Evolutionary conservation across 805 yeast genomes (phyloP).

Genomic region (Zygotorulaspora florentina): DNA sequence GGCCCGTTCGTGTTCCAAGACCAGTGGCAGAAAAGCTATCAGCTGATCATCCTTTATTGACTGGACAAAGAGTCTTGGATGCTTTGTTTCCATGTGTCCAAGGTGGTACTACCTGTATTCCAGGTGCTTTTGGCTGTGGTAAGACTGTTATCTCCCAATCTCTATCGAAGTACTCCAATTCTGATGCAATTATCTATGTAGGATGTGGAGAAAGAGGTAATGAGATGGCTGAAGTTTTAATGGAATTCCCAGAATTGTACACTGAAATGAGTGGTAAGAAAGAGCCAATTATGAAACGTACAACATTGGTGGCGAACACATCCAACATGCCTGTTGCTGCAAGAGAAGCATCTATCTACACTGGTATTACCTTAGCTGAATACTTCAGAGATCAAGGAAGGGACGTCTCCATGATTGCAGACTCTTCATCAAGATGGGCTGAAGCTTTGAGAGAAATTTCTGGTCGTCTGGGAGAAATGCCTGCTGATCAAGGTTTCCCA

Average conservation of each 20-base stretch:
- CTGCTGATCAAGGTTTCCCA: constrained; percentile 99
- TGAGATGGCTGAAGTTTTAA: constrained; percentile 36
- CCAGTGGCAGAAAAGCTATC: constrained; percentile 93
- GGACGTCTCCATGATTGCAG: constrained; percentile 98
- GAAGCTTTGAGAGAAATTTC: constrained; percentile 99
- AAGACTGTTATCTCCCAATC: constrained; percentile 98
- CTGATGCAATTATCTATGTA: constrained; percentile 92
- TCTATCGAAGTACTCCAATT: constrained; percentile 93
- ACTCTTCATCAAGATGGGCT: constrained; percentile 99
- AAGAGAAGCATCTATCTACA: constrained; percentile 98
- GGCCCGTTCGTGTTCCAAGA: constrained; percentile 99
- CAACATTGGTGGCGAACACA: constrained; percentile 96
- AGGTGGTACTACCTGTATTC: constrained; percentile 99
- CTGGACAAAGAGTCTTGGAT: constrained; percentile 98
- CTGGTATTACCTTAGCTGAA: constrained; percentile 98
- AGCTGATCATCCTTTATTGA: constrained; percentile 91
- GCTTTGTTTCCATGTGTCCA: constrained; percentile 98
- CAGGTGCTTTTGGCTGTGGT: constrained; percentile 99
- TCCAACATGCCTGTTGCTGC: constrained; percentile 99
- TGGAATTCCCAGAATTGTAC: constrained; percentile 93
- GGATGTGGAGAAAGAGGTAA: constrained; percentile 51
- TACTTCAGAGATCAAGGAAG: constrained; percentile 99
- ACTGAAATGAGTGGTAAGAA: constrained; percentile 88
- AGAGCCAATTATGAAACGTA: constrained; percentile 99
- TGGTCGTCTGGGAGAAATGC: constrained; percentile 99